Percentiles rank a stretch among this genome's conserved stretches.
phyloP scores from a whole-genome alignment of 1,139 yeast genomes.

The Petasospora rhodanensis region DNA sequence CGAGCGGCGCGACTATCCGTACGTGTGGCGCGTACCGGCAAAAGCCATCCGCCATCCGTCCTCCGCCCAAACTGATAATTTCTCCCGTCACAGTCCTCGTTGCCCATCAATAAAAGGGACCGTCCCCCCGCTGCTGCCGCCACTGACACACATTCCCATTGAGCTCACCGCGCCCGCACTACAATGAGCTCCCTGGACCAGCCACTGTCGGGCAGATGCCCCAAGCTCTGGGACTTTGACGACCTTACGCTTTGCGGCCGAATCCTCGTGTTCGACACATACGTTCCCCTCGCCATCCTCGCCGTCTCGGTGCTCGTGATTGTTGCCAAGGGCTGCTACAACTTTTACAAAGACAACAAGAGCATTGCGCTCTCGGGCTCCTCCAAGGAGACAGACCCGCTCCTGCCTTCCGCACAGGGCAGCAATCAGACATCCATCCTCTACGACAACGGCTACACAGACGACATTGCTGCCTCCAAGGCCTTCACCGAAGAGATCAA shows the following conservation, averaged over 20 bases:
- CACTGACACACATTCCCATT: too few species aligned
- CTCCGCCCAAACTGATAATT: too few species aligned
- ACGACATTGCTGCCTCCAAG: conserved; percentile 4
- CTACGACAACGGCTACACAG: too few species aligned
- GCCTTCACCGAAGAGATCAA: conserved; percentile 22
- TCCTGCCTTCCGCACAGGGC: conserved; percentile 9
- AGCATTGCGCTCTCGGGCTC: background rate
- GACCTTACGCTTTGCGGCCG: conserved; percentile 32
- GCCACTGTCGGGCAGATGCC: conserved; percentile 11
- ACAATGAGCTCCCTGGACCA: conserved; percentile 5
- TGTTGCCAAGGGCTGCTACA: conserved; percentile 4
- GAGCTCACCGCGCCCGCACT: background rate
- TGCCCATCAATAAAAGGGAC: too few species aligned
- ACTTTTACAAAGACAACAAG: conserved; percentile 4
- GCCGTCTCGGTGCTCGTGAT: conserved; percentile 11
- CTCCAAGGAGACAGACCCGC: conserved; percentile 18
- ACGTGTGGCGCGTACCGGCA: too few species aligned
- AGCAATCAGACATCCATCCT: background rate
- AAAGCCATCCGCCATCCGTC: too few species aligned
- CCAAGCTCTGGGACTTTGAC: conserved; percentile 34
- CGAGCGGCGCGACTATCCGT: too few species aligned
- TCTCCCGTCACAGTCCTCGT: too few species aligned
- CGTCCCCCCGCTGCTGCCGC: too few species aligned
- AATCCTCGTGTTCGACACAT: conserved; percentile 19
- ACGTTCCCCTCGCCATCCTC: conserved; percentile 19